These are phyloP conservation scores for Fusarium buxicola DNA, from an alignment of 2,329 filamentous ascomycete genomes.

Conservation along the genomic window DNA sequence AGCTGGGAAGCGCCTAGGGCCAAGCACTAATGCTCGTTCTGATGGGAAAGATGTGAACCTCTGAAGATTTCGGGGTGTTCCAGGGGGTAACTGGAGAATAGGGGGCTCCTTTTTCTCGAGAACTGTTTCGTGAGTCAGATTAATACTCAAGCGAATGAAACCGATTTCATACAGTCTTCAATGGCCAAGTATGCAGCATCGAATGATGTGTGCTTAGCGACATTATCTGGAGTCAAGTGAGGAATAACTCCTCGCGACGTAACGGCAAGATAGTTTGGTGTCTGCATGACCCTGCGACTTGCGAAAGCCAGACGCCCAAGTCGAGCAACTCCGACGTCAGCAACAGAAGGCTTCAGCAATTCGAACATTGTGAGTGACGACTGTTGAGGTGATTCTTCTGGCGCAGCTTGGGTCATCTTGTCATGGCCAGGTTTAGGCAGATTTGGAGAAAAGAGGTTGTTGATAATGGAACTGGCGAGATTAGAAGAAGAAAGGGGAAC, in stretches of 20 bases:
- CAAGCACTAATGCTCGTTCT: constrained; percentile 76
- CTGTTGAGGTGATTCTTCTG: constrained; percentile 33
- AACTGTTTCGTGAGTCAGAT: constrained; percentile 55
- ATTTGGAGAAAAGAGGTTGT: not conserved
- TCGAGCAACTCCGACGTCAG: constrained; percentile 64
- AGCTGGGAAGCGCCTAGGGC: constrained; percentile 80
- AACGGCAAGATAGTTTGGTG: constrained; percentile 83
- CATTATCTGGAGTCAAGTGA: constrained; percentile 88
- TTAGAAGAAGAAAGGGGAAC: not conserved
- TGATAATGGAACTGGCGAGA: too few species aligned
- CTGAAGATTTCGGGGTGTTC: constrained; percentile 71
- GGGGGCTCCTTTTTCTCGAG: constrained; percentile 66
- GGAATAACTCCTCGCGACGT: constrained; percentile 88
- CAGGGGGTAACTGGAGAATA: constrained; percentile 56
- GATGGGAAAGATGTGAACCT: constrained; percentile 80
- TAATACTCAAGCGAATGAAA: not conserved
- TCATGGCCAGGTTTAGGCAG: constrained; percentile 22
- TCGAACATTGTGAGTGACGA: constrained; percentile 55
- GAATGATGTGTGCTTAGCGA: constrained; percentile 73
- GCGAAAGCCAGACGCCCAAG: constrained; percentile 74
- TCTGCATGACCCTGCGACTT: constrained; percentile 75
- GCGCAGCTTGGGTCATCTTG: constrained; percentile 47
- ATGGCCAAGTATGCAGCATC: constrained; percentile 82
- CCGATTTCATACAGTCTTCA: constrained; percentile 83
- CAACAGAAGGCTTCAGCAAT: constrained; percentile 56